phyloP scores from a whole-genome alignment of 345 rosid genomes.

The Kandelia obovata region DNA sequence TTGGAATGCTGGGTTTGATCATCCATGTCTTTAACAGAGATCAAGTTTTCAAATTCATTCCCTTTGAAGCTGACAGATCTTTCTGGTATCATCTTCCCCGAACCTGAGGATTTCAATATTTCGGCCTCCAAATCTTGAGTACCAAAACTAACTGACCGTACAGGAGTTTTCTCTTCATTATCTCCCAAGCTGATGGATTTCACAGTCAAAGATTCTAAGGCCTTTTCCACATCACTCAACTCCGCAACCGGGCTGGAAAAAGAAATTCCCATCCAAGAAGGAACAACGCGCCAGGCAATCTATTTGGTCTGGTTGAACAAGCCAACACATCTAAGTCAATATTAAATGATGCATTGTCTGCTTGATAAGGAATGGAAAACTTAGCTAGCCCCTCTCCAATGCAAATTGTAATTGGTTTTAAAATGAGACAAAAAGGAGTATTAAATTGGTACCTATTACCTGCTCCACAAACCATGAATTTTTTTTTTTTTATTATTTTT shows the following conservation, averaged over 20 bases:
- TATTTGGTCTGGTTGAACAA: slow-evolving; percentile 23
- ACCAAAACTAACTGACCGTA: slow-evolving; percentile 65
- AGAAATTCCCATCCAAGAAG: slow-evolving; percentile 59
- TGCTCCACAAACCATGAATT: no score
- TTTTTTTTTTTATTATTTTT: no score
- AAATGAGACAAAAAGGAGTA: neutral
- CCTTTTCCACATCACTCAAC: slow-evolving; percentile 51
- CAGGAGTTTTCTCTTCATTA: slow-evolving; percentile 52
- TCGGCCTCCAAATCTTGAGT: slow-evolving; percentile 47
- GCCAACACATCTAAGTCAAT: slow-evolving; percentile 7
- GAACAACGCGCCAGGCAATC: slow-evolving; percentile 3
- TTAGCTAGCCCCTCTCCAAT: neutral
- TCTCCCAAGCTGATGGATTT: slow-evolving; percentile 79
- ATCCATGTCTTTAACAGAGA: slow-evolving; percentile 32
- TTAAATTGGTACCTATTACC: no score
- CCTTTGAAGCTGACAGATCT: slow-evolving; percentile 75
- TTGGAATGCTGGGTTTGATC: slow-evolving; percentile 18
- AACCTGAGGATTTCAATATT: slow-evolving; percentile 58
- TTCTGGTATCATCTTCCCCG: slow-evolving; percentile 75
- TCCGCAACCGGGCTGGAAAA: slow-evolving; percentile 58
- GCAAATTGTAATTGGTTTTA: neutral
- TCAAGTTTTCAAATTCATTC: slow-evolving; percentile 46
- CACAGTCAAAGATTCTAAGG: slow-evolving; percentile 63
- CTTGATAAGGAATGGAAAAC: neutral
- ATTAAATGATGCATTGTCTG: neutral